phyloP scores from a whole-genome alignment of 805 yeast genomes.

The Candida arabinofermentans region DNA sequence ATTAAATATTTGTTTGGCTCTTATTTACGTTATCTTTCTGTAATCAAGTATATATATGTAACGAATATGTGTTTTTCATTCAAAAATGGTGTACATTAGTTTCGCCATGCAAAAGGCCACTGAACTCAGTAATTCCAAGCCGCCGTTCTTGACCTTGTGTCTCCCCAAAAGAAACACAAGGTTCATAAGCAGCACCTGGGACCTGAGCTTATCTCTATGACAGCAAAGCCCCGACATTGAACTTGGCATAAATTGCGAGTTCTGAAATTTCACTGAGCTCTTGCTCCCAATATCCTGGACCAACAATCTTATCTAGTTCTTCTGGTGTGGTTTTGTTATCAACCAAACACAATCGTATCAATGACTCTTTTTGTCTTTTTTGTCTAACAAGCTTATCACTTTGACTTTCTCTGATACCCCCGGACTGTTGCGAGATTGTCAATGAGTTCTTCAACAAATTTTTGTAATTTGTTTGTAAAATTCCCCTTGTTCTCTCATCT shows the following conservation, averaged over 20 bases:
- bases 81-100: too few species aligned
- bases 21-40: too few species aligned
- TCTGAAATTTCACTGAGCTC: constrained; percentile 25
- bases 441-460: constrained; percentile 44
- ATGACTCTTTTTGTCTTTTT: constrained; percentile 42
- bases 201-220: background rate
- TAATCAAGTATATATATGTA: too few species aligned
- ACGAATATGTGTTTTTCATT: too few species aligned
- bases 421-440: constrained; percentile 40
- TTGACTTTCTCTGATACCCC: constrained; percentile 47
- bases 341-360: constrained; percentile 40
- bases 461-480: constrained; percentile 37
- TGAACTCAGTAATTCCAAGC: too few species aligned
- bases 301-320: constrained; percentile 25
- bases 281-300: constrained; percentile 24
- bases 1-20: too few species aligned
- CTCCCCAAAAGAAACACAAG: too few species aligned
- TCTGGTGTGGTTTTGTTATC: constrained; percentile 34
- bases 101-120: too few species aligned
- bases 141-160: too few species aligned
- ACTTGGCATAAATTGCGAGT: constrained; percentile 15
- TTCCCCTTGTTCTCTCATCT: constrained; percentile 28
- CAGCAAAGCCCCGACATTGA: background rate
- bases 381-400: constrained; percentile 40
- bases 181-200: too few species aligned